Evolutionary conservation across 768 basidiomycete genomes (phyloP), one percentile per base, ranked within the genome.

Genomic region (Cystobasidium ongulense): DNA sequence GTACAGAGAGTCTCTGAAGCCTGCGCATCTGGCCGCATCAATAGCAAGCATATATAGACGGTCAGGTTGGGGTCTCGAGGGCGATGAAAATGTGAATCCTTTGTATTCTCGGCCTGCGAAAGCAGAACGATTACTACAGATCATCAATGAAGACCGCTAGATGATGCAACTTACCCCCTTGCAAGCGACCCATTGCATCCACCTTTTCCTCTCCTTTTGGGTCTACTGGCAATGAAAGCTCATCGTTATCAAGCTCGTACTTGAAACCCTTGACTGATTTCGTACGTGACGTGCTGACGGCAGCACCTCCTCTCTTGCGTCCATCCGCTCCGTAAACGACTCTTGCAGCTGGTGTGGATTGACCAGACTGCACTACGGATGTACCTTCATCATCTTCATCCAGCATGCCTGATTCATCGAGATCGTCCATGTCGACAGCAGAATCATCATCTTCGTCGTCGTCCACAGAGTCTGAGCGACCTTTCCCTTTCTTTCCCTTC

Each of bases 1-100:
- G 82, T 97, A 96, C n/a, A 98, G 83, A 10, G 96, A 97, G 81
- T 98, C 96, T 61, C 92, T 87, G 82, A 92, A 97, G 2, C 96
- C 96, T 23, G 92, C 94, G 10, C 91, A 91, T 31, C 95, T 88
- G 0, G 96, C 96, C 1, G 93, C 95, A 79, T 99, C 96, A 73
- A 99, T 98, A 25, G 95, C 93, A 50, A 98, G 89, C 87, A 96
- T 90, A 82, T 96, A 99, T 74, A 87, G 84, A 54, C 89, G 86
- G 31, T 90, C 86, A 10, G 92, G 88, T 78, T 97, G 88, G 25
- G 77, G 63, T 23, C 95, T 87, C 71, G 87, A 87, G 0, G 91
- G 89, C 4, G 93, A 86, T n/a, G 85, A 82, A 80, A 99, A 98
- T 0, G 94, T 96, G 33, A 86, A 83, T 0, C 92, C 88, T 81